A percentile compares a stretch with the other conserved stretches of the same genome.
Conservation (phyloP, 2,329 filamentous ascomycete species). For the Diaporthe eres region DNA sequence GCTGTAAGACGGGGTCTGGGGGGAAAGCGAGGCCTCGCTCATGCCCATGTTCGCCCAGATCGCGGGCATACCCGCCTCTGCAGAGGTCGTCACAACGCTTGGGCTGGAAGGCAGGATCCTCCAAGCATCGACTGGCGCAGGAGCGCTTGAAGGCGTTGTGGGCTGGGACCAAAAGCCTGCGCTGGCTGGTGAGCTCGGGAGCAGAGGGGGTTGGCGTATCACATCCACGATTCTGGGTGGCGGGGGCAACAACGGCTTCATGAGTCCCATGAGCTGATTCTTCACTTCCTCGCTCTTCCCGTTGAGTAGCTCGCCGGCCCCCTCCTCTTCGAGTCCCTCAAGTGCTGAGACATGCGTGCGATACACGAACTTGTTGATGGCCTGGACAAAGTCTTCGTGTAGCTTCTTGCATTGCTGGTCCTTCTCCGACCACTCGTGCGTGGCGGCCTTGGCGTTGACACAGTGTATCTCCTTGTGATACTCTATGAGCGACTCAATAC, state of each 20-base stretch:
- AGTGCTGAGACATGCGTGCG: slow-evolving; percentile 89
- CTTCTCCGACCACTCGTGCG: slow-evolving; percentile 97
- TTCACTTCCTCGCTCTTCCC: slow-evolving; percentile 96
- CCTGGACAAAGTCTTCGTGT: slow-evolving; percentile 96
- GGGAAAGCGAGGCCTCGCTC: slow-evolving; percentile 80
- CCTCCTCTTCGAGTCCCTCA: slow-evolving; percentile 96
- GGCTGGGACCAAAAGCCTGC: slow-evolving; percentile 86
- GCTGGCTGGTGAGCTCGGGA: slow-evolving; percentile 84
- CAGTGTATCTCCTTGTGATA: slow-evolving; percentile 98
- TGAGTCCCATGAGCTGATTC: slow-evolving; percentile 84
- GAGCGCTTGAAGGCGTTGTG: slow-evolving; percentile 73
- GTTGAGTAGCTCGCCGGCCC: slow-evolving; percentile 91
- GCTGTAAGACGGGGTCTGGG: slow-evolving; percentile 82
- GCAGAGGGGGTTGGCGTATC: slow-evolving; percentile 85
- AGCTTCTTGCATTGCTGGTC: slow-evolving; percentile 96
- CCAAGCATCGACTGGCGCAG: slow-evolving; percentile 87
- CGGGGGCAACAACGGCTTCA: slow-evolving; percentile 88
- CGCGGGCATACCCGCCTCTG: slow-evolving; percentile 73
- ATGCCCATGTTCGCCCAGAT: slow-evolving; percentile 87
- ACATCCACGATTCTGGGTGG: slow-evolving; percentile 92
- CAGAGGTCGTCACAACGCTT: slow-evolving; percentile 78
- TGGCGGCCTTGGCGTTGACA: slow-evolving; percentile 88
- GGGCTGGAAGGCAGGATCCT: slow-evolving; percentile 92
- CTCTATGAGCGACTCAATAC: slow-evolving; percentile 92
- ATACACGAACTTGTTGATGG: slow-evolving; percentile 97